phyloP scores from a whole-genome alignment of 176 grass and related monocot genomes.

The Musa schizocarpa region DNA sequence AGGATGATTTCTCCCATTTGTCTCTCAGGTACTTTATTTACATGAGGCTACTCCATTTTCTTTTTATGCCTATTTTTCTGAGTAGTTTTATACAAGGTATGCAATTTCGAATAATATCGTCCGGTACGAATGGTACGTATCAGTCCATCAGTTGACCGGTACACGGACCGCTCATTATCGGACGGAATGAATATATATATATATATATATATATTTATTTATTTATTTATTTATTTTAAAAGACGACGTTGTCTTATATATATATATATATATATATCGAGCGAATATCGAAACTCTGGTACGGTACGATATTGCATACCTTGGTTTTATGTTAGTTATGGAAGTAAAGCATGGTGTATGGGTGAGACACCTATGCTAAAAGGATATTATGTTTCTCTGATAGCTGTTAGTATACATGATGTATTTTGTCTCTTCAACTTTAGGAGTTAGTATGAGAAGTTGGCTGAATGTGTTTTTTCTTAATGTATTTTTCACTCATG shows the following conservation, averaged over 20 bases:
- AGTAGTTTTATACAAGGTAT: background rate
- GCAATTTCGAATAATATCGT: too few relatives aligned
- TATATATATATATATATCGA: too few relatives aligned
- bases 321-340: background rate
- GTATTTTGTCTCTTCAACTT: background rate
- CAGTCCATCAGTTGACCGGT: too few relatives aligned
- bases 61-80: background rate
- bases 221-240: too few relatives aligned
- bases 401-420: background rate
- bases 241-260: too few relatives aligned
- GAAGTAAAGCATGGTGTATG: background rate
- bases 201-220: too few relatives aligned
- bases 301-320: too few relatives aligned
- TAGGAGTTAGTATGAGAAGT: background rate
- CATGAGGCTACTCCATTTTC: background rate
- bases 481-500: background rate
- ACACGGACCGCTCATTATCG: too few relatives aligned
- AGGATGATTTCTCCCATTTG: conserved; percentile 25
- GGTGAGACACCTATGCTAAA: background rate
- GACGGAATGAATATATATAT: too few relatives aligned
- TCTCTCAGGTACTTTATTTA: conserved; percentile 18
- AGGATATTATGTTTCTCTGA: background rate
- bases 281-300: too few relatives aligned
- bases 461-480: background rate
- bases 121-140: too few relatives aligned